Conservation (phyloP, 2,329 filamentous ascomycete species). For the Furcasterigmium furcatum region DNA sequence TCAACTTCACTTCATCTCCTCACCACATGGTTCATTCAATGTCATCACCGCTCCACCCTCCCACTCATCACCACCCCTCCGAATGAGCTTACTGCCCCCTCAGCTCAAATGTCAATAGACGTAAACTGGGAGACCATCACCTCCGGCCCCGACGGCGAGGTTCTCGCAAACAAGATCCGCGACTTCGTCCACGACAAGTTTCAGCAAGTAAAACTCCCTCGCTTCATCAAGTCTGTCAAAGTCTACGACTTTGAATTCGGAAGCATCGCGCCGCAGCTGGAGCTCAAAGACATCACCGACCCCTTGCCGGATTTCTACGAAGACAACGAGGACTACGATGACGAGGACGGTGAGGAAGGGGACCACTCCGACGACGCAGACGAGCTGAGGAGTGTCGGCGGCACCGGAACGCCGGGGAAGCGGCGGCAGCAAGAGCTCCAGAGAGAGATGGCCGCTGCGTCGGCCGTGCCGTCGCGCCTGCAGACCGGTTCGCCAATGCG, state of each 20-base stretch:
- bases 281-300: conserved; percentile 96
- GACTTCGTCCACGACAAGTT: conserved; percentile 95
- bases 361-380: conserved; percentile 28
- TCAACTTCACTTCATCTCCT: not conserved
- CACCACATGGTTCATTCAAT: not conserved
- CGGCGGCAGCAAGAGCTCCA: conserved; percentile 8
- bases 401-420: conserved; percentile 10
- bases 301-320: conserved; percentile 97
- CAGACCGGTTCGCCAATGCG: conserved; percentile 26
- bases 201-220: conserved; percentile 84
- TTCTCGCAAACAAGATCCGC: conserved; percentile 81
- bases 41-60: not conserved
- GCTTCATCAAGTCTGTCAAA: conserved; percentile 94
- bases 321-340: conserved; percentile 58
- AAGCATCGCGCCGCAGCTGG: conserved; percentile 74
- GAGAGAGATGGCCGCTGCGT: conserved; percentile 10
- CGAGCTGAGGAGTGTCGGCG: conserved; percentile 15
- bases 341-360: conserved; percentile 37
- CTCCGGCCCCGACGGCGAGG: conserved; percentile 79
- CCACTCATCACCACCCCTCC: not conserved
- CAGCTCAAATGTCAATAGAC: conserved; percentile 99
- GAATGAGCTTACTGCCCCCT: too few species aligned
- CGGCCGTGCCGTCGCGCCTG: conserved; percentile 31
- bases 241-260: conserved; percentile 96
- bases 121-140: conserved; percentile 95